Evolutionary conservation across 164 flowering plant genomes (phyloP).

Genomic region (Chimonanthus praecox): DNA sequence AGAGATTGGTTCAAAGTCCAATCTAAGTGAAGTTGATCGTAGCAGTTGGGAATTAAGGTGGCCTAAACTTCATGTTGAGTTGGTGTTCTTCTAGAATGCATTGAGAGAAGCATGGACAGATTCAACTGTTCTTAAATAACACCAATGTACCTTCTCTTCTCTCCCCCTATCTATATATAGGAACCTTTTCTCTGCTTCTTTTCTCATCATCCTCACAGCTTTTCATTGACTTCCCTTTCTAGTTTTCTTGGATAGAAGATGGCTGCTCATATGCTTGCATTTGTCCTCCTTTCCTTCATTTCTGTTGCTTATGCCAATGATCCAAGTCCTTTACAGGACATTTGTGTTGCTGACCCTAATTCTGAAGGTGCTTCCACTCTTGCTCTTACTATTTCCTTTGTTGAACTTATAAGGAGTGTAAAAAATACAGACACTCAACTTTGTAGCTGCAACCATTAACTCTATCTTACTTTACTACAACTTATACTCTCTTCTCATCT

Average conservation of each 20-base stretch:
- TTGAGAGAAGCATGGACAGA: not conserved
- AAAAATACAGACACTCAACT: too few relatives aligned
- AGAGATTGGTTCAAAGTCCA: not conserved
- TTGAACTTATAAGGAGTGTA: too few relatives aligned
- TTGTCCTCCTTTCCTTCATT: not conserved
- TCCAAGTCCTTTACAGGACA: conserved; percentile 8
- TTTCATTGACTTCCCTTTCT: not conserved
- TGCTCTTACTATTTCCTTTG: too few relatives aligned
- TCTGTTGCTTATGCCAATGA: conserved; percentile 1
- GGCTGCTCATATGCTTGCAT: not conserved
- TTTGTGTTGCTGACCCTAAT: conserved; percentile 1
- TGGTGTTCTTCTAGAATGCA: not conserved
- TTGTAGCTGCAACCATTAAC: not conserved
- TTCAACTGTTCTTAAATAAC: not conserved
- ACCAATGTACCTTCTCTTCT: not conserved
- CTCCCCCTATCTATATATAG: not conserved
- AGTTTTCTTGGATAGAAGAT: not conserved
- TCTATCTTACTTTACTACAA: too few relatives aligned
- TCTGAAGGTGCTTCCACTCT: not conserved
- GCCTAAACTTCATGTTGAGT: not conserved
- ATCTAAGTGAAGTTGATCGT: not conserved
- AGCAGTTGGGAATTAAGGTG: not conserved
- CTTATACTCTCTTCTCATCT: not conserved
- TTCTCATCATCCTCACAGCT: not conserved
- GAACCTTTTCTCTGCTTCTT: not conserved